Conservation (phyloP, 768 basidiomycete species). For the Tulasnella sp. region DNA sequence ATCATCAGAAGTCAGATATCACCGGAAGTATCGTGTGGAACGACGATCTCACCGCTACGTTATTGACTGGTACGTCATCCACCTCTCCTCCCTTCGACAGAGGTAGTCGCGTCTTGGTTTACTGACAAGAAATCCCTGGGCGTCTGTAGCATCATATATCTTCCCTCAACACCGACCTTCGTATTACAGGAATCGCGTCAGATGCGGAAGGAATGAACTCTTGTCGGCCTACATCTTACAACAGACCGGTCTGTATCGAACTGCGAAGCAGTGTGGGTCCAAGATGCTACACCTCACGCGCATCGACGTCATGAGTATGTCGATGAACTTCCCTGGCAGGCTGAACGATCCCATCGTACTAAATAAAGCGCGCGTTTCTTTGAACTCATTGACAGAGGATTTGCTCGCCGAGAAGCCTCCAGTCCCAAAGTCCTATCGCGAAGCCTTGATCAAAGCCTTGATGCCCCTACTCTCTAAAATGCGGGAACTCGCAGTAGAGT, state of each 20-base stretch:
- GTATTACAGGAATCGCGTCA: not conserved
- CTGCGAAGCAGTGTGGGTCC: conserved; percentile 10
- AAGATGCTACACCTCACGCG: conserved; percentile 7
- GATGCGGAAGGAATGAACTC: conserved; percentile 8
- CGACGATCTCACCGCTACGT: not conserved
- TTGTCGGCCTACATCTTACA: not conserved
- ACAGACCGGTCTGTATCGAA: conserved; percentile 3
- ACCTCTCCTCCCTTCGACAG: not conserved
- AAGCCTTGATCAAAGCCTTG: not conserved
- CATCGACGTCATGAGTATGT: not conserved
- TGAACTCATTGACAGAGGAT: not conserved
- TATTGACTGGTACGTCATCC: not conserved
- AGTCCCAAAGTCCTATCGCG: not conserved
- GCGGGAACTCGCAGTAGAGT: not conserved
- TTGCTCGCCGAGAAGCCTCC: not conserved
- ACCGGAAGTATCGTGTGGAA: conserved; percentile 6
- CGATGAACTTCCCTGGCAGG: not conserved
- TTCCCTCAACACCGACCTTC: not conserved
- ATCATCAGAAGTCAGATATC: conserved; percentile 6
- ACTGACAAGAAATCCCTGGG: not conserved
- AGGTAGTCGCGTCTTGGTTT: not conserved
- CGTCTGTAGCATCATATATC: not conserved
- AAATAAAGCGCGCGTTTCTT: not conserved
- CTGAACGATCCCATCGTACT: not conserved
- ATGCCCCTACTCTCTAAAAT: not conserved